Evolutionary conservation across 2,329 filamentous ascomycete genomes (phyloP).

Genomic region (Periconia sp.): DNA sequence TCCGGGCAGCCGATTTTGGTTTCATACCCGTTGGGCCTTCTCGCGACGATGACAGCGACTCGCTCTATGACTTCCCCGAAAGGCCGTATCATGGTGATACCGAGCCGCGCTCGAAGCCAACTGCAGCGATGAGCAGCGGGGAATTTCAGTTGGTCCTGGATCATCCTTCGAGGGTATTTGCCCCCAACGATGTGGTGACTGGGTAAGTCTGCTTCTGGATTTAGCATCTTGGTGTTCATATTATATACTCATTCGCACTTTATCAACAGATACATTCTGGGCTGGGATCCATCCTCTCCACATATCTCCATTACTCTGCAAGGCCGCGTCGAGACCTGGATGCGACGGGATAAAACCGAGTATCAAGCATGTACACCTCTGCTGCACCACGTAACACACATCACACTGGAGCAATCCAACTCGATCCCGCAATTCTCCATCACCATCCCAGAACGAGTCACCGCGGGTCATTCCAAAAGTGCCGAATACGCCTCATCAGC

Average conservation of each 20-base stretch:
- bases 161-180: conserved; percentile 10
- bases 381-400: conserved; percentile 7
- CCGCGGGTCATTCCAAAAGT: not conserved
- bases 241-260: not conserved
- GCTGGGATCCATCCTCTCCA: conserved; percentile 6
- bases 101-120: not conserved
- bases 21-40: conserved; percentile 9
- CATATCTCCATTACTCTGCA: conserved; percentile 16
- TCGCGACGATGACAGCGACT: conserved; percentile 5
- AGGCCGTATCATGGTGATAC: not conserved
- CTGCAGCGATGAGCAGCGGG: not conserved
- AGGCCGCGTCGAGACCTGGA: conserved; percentile 9
- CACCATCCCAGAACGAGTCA: conserved; percentile 6
- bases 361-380: conserved; percentile 11
- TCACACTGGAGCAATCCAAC: conserved; percentile 2
- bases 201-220: conserved; percentile 1
- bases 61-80: conserved; percentile 8
- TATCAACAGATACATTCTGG: conserved; percentile 5
- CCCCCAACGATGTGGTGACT: conserved; percentile 12
- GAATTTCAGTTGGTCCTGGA: conserved; percentile 14
- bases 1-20: conserved; percentile 13
- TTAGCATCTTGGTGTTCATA: not conserved
- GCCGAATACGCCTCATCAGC: conserved; percentile 2
- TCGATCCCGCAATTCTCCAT: conserved; percentile 11
- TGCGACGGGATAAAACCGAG: conserved; percentile 5